phyloP scores from a whole-genome alignment of 768 basidiomycete genomes.

The Kwoniella dendrophila region DNA sequence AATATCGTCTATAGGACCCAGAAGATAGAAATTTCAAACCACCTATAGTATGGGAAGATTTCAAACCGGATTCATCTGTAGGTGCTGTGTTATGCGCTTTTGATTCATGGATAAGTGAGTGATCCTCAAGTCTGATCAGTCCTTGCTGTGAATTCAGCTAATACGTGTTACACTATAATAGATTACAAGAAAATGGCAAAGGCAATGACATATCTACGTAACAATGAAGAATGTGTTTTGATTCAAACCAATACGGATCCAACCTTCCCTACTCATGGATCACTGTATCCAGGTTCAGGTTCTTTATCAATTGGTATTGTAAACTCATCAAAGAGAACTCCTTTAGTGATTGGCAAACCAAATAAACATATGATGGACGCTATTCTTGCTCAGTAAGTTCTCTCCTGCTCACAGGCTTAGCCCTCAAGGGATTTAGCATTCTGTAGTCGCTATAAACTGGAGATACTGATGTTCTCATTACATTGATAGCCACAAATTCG shows the following conservation, averaged over 20 bases:
- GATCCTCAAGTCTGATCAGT: too few relatives aligned
- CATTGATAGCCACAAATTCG: conserved; percentile 73
- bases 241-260: conserved; percentile 91
- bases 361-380: conserved; percentile 87
- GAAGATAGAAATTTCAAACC: conserved; percentile 71
- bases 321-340: conserved; percentile 64
- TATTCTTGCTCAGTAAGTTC: conserved; percentile 72
- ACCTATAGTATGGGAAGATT: conserved; percentile 63
- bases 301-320: conserved; percentile 79
- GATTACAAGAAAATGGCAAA: conserved; percentile 91
- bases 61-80: conserved; percentile 69
- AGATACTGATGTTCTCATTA: neutral
- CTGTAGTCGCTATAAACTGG: neutral
- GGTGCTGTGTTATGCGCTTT: conserved; percentile 95
- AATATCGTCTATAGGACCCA: conserved; percentile 66
- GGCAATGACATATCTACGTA: conserved; percentile 83
- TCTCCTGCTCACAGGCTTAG: neutral
- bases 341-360: conserved; percentile 87
- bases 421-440: too few relatives aligned
- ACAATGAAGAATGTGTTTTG: conserved; percentile 78
- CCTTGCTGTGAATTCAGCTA: neutral
- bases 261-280: conserved; percentile 76
- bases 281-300: conserved; percentile 73
- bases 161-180: conserved; percentile 13
- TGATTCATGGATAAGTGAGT: conserved; percentile 69